Evolutionary conservation across 345 rosid species (phyloP).

Genomic region (Aegle marmelos): DNA sequence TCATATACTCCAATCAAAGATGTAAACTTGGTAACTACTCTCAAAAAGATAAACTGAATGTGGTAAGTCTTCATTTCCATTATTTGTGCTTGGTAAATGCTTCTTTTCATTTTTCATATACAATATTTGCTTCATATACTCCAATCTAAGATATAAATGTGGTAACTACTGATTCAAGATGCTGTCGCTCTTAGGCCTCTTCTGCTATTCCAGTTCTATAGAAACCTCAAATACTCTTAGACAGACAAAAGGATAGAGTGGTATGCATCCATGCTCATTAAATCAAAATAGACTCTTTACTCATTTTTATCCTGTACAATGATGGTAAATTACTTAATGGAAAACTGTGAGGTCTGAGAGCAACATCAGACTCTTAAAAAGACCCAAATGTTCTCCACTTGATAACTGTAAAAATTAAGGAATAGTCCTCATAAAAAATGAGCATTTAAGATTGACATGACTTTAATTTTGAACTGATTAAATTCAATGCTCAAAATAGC

Average conservation of each 20-base stretch:
- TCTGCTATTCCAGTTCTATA: background rate
- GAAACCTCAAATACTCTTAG: background rate
- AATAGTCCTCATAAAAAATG: background rate
- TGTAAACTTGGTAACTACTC: conserved; percentile 5
- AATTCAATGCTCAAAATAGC: background rate
- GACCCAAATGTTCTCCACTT: too few relatives aligned
- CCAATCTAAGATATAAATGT: background rate
- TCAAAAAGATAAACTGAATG: conserved; percentile 34
- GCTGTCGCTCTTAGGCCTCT: background rate
- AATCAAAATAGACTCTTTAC: background rate
- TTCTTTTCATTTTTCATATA: background rate
- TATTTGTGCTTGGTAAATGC: background rate
- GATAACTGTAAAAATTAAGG: background rate
- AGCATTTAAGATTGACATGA: background rate
- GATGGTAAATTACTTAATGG: background rate
- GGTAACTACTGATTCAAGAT: background rate
- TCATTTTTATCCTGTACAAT: background rate
- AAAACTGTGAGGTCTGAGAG: background rate
- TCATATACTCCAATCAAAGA: background rate
- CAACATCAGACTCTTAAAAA: background rate
- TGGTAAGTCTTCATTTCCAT: conserved; percentile 29
- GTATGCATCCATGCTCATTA: background rate
- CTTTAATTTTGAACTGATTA: background rate
- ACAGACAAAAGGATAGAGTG: background rate
- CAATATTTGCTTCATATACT: background rate